Evolutionary conservation across 225 moss, liverwort and hornwort species (phyloP).

Genomic region (Polytrichum commune): DNA sequence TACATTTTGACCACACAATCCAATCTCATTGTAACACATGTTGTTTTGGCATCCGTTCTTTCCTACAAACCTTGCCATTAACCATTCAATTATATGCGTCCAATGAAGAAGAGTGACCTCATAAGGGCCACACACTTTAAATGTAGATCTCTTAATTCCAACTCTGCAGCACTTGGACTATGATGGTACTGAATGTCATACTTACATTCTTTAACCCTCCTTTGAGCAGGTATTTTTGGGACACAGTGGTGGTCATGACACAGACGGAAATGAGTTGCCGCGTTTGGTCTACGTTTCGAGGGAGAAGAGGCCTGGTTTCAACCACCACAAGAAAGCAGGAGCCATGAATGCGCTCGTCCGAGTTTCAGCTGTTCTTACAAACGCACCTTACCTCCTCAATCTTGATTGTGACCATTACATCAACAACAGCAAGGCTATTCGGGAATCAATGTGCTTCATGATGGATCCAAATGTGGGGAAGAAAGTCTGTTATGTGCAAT

Average conservation of each 20-base stretch:
- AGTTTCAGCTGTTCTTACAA: slow-evolving; percentile 86
- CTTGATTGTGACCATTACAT: slow-evolving; percentile 97
- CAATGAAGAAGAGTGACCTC: too few relatives aligned
- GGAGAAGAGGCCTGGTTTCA: slow-evolving; percentile 89
- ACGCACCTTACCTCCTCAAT: slow-evolving; percentile 86
- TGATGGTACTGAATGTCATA: too few relatives aligned
- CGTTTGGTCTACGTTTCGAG: slow-evolving; percentile 84
- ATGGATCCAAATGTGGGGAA: slow-evolving; percentile 81
- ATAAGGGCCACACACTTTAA: too few relatives aligned
- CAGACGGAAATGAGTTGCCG: slow-evolving; percentile 82
- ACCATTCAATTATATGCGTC: too few relatives aligned
- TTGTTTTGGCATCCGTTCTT: too few relatives aligned
- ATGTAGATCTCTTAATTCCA: too few relatives aligned
- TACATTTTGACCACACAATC: too few relatives aligned
- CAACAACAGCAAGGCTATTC: slow-evolving; percentile 90
- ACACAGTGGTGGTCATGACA: slow-evolving; percentile 88
- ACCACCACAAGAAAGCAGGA: slow-evolving; percentile 93
- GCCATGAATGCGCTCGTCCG: slow-evolving; percentile 88
- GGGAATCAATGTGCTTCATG: slow-evolving; percentile 88
- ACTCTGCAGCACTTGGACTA: too few relatives aligned
- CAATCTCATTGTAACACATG: too few relatives aligned
- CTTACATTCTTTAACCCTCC: neutral
- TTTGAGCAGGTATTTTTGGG: slow-evolving; percentile 71
- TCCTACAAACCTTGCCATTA: too few relatives aligned
- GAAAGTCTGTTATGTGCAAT: slow-evolving; percentile 87